These are phyloP conservation scores for Penicillium coffeae DNA, from an alignment of 495 filamentous ascomycete genomes.

Conservation along the genomic window DNA sequence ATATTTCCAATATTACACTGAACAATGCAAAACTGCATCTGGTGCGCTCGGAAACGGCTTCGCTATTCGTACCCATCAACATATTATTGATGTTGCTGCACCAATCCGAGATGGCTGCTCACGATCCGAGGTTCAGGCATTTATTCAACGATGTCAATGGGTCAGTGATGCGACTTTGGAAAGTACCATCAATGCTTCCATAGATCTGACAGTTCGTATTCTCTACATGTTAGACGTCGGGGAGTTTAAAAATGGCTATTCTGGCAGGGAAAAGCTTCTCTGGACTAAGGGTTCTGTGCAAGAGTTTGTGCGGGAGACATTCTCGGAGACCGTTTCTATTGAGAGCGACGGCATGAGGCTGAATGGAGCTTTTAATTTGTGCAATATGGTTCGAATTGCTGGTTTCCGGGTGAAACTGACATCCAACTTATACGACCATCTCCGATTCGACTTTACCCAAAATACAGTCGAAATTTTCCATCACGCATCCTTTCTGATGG, in stretches of 20 bases:
- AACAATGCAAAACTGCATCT: background rate
- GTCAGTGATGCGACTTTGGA: background rate
- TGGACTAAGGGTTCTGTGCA: background rate
- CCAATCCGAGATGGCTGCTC: background rate
- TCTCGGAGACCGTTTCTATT: background rate
- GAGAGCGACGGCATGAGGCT: background rate
- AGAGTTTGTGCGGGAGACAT: background rate
- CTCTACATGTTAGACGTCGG: background rate
- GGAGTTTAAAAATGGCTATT: background rate
- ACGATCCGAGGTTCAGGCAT: background rate
- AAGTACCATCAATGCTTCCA: background rate
- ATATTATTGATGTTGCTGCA: background rate
- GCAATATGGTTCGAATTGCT: slow-evolving; percentile 21
- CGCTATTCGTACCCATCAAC: background rate
- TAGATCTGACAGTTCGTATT: background rate
- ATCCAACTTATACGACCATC: slow-evolving; percentile 42
- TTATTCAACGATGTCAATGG: background rate
- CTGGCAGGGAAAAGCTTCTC: background rate
- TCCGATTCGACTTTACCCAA: slow-evolving; percentile 37
- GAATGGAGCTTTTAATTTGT: background rate
- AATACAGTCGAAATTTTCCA: slow-evolving; percentile 41
- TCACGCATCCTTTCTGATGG: slow-evolving; percentile 35
- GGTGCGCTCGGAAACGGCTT: background rate
- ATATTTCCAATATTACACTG: slow-evolving; percentile 1
- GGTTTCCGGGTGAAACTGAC: slow-evolving; percentile 41